Conservation (phyloP, 1,284 basidiomycete genomes). For the Fomes fomentarius region DNA sequence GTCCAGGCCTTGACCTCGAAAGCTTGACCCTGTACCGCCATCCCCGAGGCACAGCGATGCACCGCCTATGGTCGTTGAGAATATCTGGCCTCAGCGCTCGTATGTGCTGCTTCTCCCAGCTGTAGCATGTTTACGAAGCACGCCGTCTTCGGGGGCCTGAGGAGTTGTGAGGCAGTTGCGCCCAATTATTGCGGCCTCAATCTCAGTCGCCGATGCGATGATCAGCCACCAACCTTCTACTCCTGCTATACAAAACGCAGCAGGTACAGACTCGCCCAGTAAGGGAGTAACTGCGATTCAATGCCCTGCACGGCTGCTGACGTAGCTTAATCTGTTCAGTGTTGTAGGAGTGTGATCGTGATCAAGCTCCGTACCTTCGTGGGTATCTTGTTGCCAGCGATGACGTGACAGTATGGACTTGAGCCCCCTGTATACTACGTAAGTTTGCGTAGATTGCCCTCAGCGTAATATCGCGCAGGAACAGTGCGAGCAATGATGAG, state of each 20-base stretch:
- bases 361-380: background rate
- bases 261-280: background rate
- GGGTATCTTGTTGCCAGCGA: background rate
- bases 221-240: too few species aligned
- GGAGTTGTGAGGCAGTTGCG: too few species aligned
- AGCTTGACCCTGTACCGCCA: too few species aligned
- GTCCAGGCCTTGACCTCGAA: background rate
- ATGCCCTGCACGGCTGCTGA: background rate
- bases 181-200: too few species aligned
- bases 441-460: background rate
- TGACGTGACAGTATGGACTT: background rate
- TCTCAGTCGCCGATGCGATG: too few species aligned
- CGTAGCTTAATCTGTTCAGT: background rate
- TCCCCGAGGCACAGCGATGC: background rate
- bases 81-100: background rate
- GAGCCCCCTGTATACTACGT: background rate
- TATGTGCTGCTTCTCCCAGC: too few species aligned
- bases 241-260: too few species aligned
- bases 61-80: background rate
- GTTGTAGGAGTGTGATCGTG: too few species aligned
- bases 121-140: background rate
- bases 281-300: background rate
- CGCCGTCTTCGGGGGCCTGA: background rate
- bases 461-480: constrained; percentile 8
- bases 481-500: background rate